Conservation (phyloP, 345 rosid genomes). For the Anacardium occidentale region DNA sequence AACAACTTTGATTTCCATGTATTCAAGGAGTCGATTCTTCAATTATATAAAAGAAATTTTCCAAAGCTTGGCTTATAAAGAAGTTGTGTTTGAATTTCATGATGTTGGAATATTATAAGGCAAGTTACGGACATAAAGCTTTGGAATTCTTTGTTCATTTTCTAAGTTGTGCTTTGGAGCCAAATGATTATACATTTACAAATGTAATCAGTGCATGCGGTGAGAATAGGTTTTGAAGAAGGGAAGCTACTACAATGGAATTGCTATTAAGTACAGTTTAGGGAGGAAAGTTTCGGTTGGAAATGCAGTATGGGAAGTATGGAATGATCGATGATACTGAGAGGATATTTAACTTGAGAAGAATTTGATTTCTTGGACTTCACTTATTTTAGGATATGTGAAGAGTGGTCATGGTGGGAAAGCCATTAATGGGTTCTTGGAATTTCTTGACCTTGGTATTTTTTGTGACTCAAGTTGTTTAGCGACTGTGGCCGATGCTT, state of each 20-base stretch:
- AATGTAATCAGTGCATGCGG: conserved; percentile 29
- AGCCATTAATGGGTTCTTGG: no score
- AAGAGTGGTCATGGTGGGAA: no score
- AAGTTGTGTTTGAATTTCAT: conserved; percentile 34
- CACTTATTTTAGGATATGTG: no score
- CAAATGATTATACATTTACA: conserved; percentile 36
- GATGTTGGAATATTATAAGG: conserved; percentile 37
- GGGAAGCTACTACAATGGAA: conserved; percentile 40
- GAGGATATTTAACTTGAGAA: conserved; percentile 35
- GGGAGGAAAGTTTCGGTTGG: conserved; percentile 28
- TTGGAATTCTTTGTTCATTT: conserved; percentile 19
- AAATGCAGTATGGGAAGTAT: conserved; percentile 37
- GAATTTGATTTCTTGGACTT: conserved; percentile 41
- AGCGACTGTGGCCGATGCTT: conserved; percentile 27
- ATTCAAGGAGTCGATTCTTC: conserved; percentile 20
- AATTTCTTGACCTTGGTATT: no score
- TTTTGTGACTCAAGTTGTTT: conserved; percentile 25
- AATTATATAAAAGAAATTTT: conserved; percentile 26
- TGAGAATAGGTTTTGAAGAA: conserved; percentile 28
- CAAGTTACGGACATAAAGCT: conserved; percentile 23
- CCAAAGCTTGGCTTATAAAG: conserved; percentile 21
- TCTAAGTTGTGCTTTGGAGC: conserved; percentile 24
- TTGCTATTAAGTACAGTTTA: conserved; percentile 30
- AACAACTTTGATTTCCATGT: conserved; percentile 36
- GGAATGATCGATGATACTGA: conserved; percentile 31